These are phyloP conservation scores for Pyrenula massariospora DNA, from an alignment of 495 filamentous ascomycete species.

Conservation along the genomic window DNA sequence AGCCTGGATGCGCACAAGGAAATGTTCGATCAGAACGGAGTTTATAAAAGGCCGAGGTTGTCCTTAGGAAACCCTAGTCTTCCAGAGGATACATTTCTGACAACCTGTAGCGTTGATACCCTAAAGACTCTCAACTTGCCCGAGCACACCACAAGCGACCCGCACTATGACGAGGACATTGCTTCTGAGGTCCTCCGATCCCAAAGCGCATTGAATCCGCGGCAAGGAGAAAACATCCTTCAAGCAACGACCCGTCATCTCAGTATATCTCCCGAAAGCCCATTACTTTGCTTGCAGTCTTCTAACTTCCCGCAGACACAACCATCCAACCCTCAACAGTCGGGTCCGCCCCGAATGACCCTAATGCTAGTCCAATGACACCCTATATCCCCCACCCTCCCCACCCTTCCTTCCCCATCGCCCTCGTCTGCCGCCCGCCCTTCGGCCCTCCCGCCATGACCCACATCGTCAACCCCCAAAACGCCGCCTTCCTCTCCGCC, in stretches of 20 bases:
- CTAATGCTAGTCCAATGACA: slow-evolving; percentile 40
- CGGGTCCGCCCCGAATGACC: slow-evolving; percentile 39
- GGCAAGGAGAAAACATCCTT: slow-evolving; percentile 35
- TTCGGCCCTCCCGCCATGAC: slow-evolving; percentile 49
- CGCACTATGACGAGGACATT: slow-evolving; percentile 52
- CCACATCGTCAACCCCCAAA: slow-evolving; percentile 54
- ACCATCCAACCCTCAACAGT: slow-evolving; percentile 39
- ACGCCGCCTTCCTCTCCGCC: slow-evolving; percentile 56
- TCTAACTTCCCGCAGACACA: slow-evolving; percentile 24
- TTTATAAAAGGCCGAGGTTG: background rate
- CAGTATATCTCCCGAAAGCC: slow-evolving; percentile 21
- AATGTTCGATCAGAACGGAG: background rate
- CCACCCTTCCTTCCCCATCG: slow-evolving; percentile 54
- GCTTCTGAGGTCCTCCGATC: slow-evolving; percentile 45
- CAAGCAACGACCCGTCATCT: slow-evolving; percentile 49
- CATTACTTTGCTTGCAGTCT: background rate
- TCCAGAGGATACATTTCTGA: background rate
- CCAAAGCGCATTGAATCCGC: slow-evolving; percentile 38
- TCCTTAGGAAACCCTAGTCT: too few relatives aligned
- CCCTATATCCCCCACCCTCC: slow-evolving; percentile 46
- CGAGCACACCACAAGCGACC: slow-evolving; percentile 43
- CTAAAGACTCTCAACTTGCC: slow-evolving; percentile 17
- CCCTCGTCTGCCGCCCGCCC: slow-evolving; percentile 55
- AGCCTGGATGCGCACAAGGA: background rate
- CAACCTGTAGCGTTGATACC: background rate